Evolutionary conservation across 345 rosid species (phyloP).

Genomic region (Eucalyptus guilfoylei): DNA sequence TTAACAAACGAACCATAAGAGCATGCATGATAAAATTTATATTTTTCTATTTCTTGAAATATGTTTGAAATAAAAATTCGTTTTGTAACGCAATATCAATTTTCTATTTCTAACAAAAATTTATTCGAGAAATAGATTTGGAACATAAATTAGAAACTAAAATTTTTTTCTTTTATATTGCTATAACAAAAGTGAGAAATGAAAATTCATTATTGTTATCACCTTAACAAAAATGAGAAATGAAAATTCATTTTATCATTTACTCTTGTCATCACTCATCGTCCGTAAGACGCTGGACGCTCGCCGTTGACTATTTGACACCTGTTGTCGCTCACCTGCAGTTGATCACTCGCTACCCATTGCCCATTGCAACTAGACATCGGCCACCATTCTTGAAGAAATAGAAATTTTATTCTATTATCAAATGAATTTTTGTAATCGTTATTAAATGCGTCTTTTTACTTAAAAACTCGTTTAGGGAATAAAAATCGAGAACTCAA

Average conservation of each 20-base stretch:
- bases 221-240: accelerated
- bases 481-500: no score
- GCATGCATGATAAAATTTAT: no score
- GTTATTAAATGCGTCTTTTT: accelerated
- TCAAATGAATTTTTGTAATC: accelerated
- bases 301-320: accelerated
- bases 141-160: accelerated
- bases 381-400: accelerated
- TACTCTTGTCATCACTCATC: accelerated
- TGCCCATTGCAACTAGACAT: accelerated
- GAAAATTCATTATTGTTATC: no score
- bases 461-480: accelerated
- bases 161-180: no score
- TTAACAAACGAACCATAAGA: no score
- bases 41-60: accelerated
- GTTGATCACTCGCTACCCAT: no score
- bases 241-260: no score
- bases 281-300: accelerated
- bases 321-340: accelerated
- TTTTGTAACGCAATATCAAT: no score
- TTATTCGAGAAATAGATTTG: accelerated
- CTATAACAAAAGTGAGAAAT: no score
- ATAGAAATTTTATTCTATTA: accelerated
- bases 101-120: no score
- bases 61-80: no score